These are phyloP conservation scores for Bidens hawaiensis DNA, from an alignment of 140 eudicot species.

Conservation along the genomic window DNA sequence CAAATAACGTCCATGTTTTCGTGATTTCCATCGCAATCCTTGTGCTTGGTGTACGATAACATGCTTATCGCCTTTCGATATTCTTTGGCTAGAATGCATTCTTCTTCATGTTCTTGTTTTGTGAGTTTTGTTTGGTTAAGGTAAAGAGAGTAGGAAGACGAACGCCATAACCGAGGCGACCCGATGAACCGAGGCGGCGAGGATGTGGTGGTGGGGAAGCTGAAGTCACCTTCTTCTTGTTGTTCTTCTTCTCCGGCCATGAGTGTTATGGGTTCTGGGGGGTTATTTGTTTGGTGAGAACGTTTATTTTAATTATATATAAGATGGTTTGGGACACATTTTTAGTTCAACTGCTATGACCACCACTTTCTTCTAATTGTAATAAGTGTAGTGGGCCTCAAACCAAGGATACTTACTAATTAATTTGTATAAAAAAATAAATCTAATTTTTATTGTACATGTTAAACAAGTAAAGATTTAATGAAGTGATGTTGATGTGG, in stretches of 20 bases:
- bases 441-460: too few relatives aligned
- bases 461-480: too few relatives aligned
- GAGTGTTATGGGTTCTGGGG: not conserved
- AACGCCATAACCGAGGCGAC: slow-evolving; percentile 24
- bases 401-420: too few relatives aligned
- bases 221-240: not conserved
- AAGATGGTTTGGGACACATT: not conserved
- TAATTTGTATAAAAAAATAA: too few relatives aligned
- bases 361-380: not conserved
- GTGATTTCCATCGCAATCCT: not conserved
- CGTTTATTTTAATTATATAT: not conserved
- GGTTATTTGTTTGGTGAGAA: slow-evolving; percentile 4
- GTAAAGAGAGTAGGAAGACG: slow-evolving; percentile 6
- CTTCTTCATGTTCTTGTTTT: not conserved
- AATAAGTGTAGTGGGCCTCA: slow-evolving; percentile 15
- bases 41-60: not conserved
- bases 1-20: slow-evolving; percentile 21
- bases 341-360: slow-evolving; percentile 19
- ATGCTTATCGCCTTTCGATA: not conserved
- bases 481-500: too few relatives aligned
- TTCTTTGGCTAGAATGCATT: not conserved
- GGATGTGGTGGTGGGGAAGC: slow-evolving; percentile 18
- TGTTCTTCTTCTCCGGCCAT: slow-evolving; percentile 2
- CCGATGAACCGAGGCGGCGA: slow-evolving; percentile 23
- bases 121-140: not conserved